Evolutionary conservation across 2,329 filamentous ascomycete genomes (phyloP).

Genomic region (Rosellinia necatrix): DNA sequence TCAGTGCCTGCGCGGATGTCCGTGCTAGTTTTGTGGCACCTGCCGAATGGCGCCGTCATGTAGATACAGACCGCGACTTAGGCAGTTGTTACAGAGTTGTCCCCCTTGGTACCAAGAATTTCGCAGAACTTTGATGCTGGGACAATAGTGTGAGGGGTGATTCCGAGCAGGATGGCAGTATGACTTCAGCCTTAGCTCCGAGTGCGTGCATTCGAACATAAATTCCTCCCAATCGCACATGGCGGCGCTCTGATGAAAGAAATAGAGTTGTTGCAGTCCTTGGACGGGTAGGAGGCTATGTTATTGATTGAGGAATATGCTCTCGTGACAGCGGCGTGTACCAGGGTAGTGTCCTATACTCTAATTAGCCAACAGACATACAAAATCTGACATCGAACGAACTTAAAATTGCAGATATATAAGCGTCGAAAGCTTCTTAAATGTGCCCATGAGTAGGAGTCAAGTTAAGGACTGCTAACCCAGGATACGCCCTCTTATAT

Average conservation of each 20-base stretch:
- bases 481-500: conserved; percentile 12
- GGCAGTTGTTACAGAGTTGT: conserved; percentile 57
- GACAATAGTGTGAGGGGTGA: conserved; percentile 71
- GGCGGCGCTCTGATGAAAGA: conserved; percentile 25
- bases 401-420: conserved; percentile 1
- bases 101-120: conserved; percentile 60
- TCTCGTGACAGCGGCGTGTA: background rate
- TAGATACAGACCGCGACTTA: conserved; percentile 30
- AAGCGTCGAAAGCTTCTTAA: background rate
- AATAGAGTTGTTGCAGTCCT: background rate
- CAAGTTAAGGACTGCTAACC: background rate
- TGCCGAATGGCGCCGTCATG: conserved; percentile 35
- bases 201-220: conserved; percentile 68
- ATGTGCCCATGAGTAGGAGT: background rate
- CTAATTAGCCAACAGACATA: background rate
- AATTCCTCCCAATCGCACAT: conserved; percentile 78
- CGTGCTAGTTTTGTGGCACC: conserved; percentile 10
- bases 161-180: conserved; percentile 79
- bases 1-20: conserved; percentile 8
- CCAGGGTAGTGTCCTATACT: background rate
- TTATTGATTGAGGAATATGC: too few relatives aligned
- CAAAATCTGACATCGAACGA: background rate
- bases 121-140: conserved; percentile 67
- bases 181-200: conserved; percentile 61
- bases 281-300: too few relatives aligned